Evolutionary conservation across 805 yeast genomes (phyloP), one percentile per base, ranked within the genome.

Genomic region (Zygosaccharomyces lentus): DNA sequence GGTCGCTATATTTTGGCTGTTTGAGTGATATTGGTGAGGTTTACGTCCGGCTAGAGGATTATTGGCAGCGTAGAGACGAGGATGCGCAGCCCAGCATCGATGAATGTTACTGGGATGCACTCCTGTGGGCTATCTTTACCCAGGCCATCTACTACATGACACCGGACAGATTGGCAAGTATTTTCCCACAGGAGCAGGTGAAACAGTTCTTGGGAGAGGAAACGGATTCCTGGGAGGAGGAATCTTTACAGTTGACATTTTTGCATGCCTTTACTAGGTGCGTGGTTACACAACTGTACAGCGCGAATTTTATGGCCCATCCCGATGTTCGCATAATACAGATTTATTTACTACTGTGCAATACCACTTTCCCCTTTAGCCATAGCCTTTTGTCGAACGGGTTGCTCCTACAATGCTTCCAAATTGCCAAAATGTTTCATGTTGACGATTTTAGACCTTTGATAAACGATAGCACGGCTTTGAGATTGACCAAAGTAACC

Each of bases 1-100:
- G 70, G 3, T 48, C 57, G 2, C 47, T 66, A 19, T 65, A 48
- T 50, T 61, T 65, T 50, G 67, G 67, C 8, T 49, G 53, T n/a
- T 34, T 66, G 12, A 55, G 59, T 27, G 68, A 65, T 41, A 55
- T 65, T 2, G 53, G 57, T 12, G 66, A 63, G 10, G 45, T 63
- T 21, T 62, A 59, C 24, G 19, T 52, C 9, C 46, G 56, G 25
- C 47, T 62, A 23, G 61, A 58, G 25, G 49, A 36, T 15, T 59
- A 54, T 37, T 60, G 63, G 59, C 47, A 49, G 21, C 48, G 58
- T 17, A 49, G 53, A n/a, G 48, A 53, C 9, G 34, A 34, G 3
- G 45, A 42, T 7, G 19, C 39, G 15, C 41, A 35, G 1, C 50
- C 51, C 23, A 51, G 53, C 2, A 35, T 55, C 3, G 66, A 63